Conservation (phyloP, 345 rosid species). For the Clarkia xantiana region DNA sequence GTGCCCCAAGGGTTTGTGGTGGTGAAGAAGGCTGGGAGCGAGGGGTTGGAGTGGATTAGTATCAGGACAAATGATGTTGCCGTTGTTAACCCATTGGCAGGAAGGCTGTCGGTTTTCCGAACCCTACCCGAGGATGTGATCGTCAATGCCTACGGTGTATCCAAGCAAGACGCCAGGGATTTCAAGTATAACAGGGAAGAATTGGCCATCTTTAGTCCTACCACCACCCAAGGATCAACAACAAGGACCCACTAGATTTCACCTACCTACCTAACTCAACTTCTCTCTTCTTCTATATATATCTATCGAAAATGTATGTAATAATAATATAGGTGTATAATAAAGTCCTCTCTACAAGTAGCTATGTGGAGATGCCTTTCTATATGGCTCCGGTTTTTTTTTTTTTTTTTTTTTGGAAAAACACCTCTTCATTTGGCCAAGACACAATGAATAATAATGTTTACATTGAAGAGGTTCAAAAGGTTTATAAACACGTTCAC, state of each 20-base stretch:
- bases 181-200: slow-evolving; percentile 20
- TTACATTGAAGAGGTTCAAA: too few relatives aligned
- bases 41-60: slow-evolving; percentile 23
- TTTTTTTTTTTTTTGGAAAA: too few relatives aligned
- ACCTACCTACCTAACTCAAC: too few relatives aligned
- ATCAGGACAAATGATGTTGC: slow-evolving; percentile 25
- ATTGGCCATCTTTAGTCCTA: slow-evolving; percentile 8
- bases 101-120: slow-evolving; percentile 15
- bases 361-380: too few relatives aligned
- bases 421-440: too few relatives aligned
- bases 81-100: slow-evolving; percentile 14
- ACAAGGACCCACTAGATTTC: too few relatives aligned
- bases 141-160: slow-evolving; percentile 17
- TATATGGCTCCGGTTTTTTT: too few relatives aligned
- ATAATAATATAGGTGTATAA: too few relatives aligned
- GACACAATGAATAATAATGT: too few relatives aligned
- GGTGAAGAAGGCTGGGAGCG: slow-evolving; percentile 16
- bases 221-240: background rate
- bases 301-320: too few relatives aligned
- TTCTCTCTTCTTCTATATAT: background rate
- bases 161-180: slow-evolving; percentile 21
- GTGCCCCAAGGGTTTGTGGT: slow-evolving; percentile 22
- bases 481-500: too few relatives aligned
- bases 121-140: slow-evolving; percentile 22
- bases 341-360: too few relatives aligned